Evolutionary conservation across 148 eudicot genomes (phyloP), one percentile per base, ranked within the genome.

Genomic region (Polygonum aviculare): DNA sequence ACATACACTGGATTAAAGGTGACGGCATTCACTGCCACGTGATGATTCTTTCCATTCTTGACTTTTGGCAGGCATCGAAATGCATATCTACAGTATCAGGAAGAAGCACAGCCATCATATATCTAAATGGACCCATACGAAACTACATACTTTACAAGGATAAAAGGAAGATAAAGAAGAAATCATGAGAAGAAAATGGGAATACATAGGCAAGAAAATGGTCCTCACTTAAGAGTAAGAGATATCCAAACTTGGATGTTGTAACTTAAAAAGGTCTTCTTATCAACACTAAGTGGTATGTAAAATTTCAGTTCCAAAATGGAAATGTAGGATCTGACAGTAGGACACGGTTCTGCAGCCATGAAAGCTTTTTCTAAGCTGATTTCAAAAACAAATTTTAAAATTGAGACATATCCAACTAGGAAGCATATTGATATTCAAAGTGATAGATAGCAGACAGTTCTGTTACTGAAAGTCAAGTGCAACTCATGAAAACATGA

Each of bases 51-150:
- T 81, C 88, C 86, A 51, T 89, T 84, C 79, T 82, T 89, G 59
- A 84, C 85, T 81, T 87, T 93, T 55, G 97, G 91, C 74, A 77
- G 84, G 80, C 99, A 91, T 73, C 94, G 89, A 80, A 93, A 96
- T 22, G 87, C 81, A 77, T 91, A 96, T 81, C 99, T 95, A 86
- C 79, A 78, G 33, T 57, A 60, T 47, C 72, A 67, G 21, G 9
- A 67, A 36, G 21, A 67, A 60, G 69, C 36, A 67, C 69, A 36
- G 14, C 14, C 72, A 63, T 67, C n/a, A 67, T 67, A 14, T 67
- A 35, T 35, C 72, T 35, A 67, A 10, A 6, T 16, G 38, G 8
- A 67, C 72, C 72, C 18, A 67, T 67, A 67, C 6, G 15, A 38
- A 67, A 38, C 72, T 15, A 67, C 21, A 67, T 45, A 5, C 9